Percentiles rank a stretch among this genome's conserved stretches.
Evolutionary conservation across 768 basidiomycete species (phyloP).

Genomic region (Dacryopinax primogenitus): DNA sequence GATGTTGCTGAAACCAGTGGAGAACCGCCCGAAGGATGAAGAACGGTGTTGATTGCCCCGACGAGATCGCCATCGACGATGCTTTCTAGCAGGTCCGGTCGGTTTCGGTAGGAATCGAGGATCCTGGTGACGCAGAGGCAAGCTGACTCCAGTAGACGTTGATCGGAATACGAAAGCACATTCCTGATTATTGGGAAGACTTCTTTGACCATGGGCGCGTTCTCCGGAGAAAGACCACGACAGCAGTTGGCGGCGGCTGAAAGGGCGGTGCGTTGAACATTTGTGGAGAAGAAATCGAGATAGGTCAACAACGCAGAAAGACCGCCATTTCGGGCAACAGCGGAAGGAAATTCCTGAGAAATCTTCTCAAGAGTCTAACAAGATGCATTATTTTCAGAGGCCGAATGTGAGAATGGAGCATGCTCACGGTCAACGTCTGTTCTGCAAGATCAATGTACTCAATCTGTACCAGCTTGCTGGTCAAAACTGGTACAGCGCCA

Average conservation of each 20-base stretch:
- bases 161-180: slow-evolving; percentile 82
- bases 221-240: slow-evolving; percentile 76
- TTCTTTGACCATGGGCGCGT: slow-evolving; percentile 76
- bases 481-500: slow-evolving; percentile 94
- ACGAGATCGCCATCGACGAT: slow-evolving; percentile 66
- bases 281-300: slow-evolving; percentile 96
- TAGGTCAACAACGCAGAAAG: slow-evolving; percentile 85
- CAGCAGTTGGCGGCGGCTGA: slow-evolving; percentile 97
- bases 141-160: slow-evolving; percentile 93
- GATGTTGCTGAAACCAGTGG: slow-evolving; percentile 76
- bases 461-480: slow-evolving; percentile 93
- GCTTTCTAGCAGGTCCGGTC: slow-evolving; percentile 72
- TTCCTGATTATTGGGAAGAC: slow-evolving; percentile 80
- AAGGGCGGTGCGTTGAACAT: slow-evolving; percentile 90
- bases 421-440: slow-evolving; percentile 88
- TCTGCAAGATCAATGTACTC: slow-evolving; percentile 97
- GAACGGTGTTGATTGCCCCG: slow-evolving; percentile 68
- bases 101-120: slow-evolving; percentile 81
- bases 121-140: slow-evolving; percentile 89
- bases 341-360: slow-evolving; percentile 89
- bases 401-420: slow-evolving; percentile 1
- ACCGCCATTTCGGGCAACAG: slow-evolving; percentile 92
- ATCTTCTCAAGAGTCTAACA: slow-evolving; percentile 92
- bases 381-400: slow-evolving; percentile 19
- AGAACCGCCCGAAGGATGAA: slow-evolving; percentile 75